These are phyloP conservation scores for Beauveria sp. DNA, from an alignment of 2,329 filamentous ascomycete genomes.

Conservation along the genomic window DNA sequence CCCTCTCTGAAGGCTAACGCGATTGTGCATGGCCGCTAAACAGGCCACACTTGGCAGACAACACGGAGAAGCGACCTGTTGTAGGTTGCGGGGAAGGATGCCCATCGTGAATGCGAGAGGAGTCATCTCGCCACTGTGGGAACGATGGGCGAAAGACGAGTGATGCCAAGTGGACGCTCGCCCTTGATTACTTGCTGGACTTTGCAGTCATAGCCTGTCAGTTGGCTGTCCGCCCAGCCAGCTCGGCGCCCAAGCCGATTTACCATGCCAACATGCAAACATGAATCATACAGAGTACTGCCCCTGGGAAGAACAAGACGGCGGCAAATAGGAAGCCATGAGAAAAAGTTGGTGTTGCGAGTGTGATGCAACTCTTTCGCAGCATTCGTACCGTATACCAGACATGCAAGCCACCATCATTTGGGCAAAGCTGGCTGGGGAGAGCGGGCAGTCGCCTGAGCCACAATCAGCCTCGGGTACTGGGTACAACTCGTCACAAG, in stretches of 20 bases:
- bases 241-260: too few relatives aligned
- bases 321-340: too few relatives aligned
- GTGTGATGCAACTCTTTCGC: too few relatives aligned
- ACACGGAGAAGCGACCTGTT: neutral
- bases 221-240: neutral
- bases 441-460: neutral
- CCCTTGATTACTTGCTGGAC: neutral
- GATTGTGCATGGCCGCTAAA: neutral
- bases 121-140: conserved; percentile 3
- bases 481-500: neutral
- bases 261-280: too few relatives aligned
- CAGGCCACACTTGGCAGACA: neutral
- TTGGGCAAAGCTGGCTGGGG: neutral
- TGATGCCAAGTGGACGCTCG: neutral
- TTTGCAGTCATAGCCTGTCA: neutral
- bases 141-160: too few relatives aligned
- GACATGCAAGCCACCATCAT: too few relatives aligned
- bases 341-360: too few relatives aligned
- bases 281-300: too few relatives aligned
- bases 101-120: neutral
- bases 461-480: neutral
- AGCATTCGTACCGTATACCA: too few relatives aligned
- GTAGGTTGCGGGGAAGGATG: neutral
- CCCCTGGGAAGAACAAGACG: too few relatives aligned
- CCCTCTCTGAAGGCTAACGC: neutral